A percentile compares a stretch with the other conserved stretches of the same genome.
Conservation (phyloP, 1,139 yeast genomes). For the Kodamaea ohmeri region DNA sequence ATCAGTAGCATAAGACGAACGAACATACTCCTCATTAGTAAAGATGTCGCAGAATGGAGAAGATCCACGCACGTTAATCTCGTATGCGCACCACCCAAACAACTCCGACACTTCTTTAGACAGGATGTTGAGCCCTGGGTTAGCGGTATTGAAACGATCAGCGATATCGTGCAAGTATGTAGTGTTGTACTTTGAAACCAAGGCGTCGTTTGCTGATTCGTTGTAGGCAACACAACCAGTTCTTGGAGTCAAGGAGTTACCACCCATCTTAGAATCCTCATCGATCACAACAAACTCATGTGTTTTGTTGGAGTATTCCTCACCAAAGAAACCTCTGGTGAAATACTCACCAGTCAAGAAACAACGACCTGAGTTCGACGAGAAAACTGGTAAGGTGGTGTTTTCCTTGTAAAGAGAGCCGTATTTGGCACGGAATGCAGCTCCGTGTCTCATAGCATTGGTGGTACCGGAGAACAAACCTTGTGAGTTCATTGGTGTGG, state of each 20-base stretch:
- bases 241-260: constrained; percentile 31
- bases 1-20: constrained; percentile 44
- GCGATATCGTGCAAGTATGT: constrained; percentile 19
- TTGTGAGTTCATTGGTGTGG: constrained; percentile 17
- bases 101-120: constrained; percentile 39
- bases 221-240: constrained; percentile 23
- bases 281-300: constrained; percentile 23
- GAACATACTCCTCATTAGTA: constrained; percentile 47
- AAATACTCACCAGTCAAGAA: constrained; percentile 31
- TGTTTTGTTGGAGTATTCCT: constrained; percentile 13
- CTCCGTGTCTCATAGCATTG: constrained; percentile 35
- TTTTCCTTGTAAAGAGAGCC: constrained; percentile 22
- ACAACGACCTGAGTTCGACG: constrained; percentile 32
- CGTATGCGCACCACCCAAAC: constrained; percentile 52
- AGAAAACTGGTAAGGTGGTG: constrained; percentile 31
- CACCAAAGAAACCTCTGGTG: constrained; percentile 28
- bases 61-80: constrained; percentile 47
- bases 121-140: constrained; percentile 29
- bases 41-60: constrained; percentile 53
- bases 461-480: constrained; percentile 23
- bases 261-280: constrained; percentile 30
- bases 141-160: constrained; percentile 20
- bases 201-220: constrained; percentile 11
- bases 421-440: constrained; percentile 33
- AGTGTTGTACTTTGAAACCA: constrained; percentile 17